Base-by-base conservation (phyloP, 768 basidiomycete genomes). In the Nidularia pulvinata region DNA sequence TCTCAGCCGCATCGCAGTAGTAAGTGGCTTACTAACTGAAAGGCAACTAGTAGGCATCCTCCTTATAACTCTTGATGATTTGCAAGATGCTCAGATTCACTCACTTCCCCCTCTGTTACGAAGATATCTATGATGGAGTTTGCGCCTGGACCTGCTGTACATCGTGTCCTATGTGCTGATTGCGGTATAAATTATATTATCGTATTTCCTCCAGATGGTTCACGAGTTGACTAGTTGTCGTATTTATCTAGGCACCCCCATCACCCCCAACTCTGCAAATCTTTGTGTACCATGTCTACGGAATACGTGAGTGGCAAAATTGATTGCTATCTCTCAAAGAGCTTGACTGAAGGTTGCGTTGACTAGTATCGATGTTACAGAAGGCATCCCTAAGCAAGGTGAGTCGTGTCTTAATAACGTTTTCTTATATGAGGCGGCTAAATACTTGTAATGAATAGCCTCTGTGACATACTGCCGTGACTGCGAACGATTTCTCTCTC, bases 361-460 rank as follows among this genome's bases (percentile, higher is more conserved):
- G 33, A 34, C 3, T 61, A 93, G 91, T 6, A 86, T 98, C 56
- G 97, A 99, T 69, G 96, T 99, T 66, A 98, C 95, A 1, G 96
- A 98, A 67, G 95, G 94, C 11, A 98, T 98, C 50, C 96, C 95
- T 6, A 98, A 95, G 65, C 92, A 92, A 84, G 85, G 91, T 89
- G 50, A 49, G 74, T 66, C n/a, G 50, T 42, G 19, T n/a, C 34
- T 52, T 36, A 19, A 30, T 22, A 39, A n/a, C 51, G 6, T 22
- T 44, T 39, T 46, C 19, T 19, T 19, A 19, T 19, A 19, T 19
- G 19, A 19, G 19, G 19, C 19, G 19, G 19, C 19, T 19, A 19
- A 19, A 19, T 19, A 19, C 19, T 19, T 19, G 19, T 19, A 19
- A 19, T 19, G 19, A 19, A 19, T 56, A 89, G 91, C 95, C 1